Base-by-base conservation (phyloP, 2,329 filamentous ascomycete genomes). In the Mycosphaerella sp. region DNA sequence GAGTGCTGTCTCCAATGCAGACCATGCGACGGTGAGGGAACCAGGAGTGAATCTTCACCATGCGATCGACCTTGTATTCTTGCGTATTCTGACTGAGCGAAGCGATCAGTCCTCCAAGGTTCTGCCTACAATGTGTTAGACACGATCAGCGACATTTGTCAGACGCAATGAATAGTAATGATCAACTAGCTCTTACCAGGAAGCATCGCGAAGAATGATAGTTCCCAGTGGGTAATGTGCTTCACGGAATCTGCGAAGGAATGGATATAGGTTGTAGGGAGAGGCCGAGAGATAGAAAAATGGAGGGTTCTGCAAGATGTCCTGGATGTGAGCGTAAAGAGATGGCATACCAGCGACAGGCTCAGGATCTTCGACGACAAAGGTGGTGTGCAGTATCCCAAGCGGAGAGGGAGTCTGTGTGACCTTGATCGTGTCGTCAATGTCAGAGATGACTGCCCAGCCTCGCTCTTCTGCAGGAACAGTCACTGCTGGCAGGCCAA, bases 271-370 rank as follows among this genome's bases (percentile, higher is more conserved):
- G 64, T 95, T 95, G 75, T 96, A 96, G 0, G 92, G 92, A 0
- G 90, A 95, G 0, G 92, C 91, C 0, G 89, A 95, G 45, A 97
- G 80, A 71, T 97, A 97, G 76, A 95, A 95, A 79, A 88, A 95
- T 0, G 89, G 81, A 1, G 89, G 85, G 7, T 78, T 76, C 7
- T 78, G 55, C 7, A 83, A 73, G 40, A 73, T 70, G 11, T 68
- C 67, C 43, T 84, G 75, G 9, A 95, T 76, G 52, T 84, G 77
- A 21, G 75, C 72, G 73, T 95, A 96, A 0, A 96, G 78, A 63
- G 88, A 84, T 0, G 90, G 87, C 89, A 96, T 96, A 45, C 88
- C 89, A 0, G 77, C 65, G 11, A 92, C 82, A 0, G 88, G 82
- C 11, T 78, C 75, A 0, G 90, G 85, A 3, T 57, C 54, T 12